Conservation (phyloP, 306 rosid species). For the Datisca glomerata region DNA sequence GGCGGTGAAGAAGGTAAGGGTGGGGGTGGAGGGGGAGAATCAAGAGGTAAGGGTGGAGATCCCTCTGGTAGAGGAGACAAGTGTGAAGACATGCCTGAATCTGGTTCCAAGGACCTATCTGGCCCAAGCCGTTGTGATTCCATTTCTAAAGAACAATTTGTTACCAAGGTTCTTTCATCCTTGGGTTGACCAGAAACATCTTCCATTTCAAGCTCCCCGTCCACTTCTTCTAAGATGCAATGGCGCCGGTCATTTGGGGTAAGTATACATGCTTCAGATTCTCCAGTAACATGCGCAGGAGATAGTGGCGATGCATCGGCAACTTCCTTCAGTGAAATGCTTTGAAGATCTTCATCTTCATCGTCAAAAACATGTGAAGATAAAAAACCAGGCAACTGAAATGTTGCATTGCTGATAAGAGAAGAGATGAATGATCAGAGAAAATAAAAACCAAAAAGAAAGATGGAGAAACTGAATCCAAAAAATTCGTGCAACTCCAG, state of each 20-base stretch:
- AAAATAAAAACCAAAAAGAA: conserved; percentile 3
- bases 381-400: conserved; percentile 86
- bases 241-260: conserved; percentile 93
- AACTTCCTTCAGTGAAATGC: conserved; percentile 37
- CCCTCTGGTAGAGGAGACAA: conserved; percentile 47
- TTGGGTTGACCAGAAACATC: conserved; percentile 86
- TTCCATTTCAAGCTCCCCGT: conserved; percentile 98
- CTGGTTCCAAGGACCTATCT: conserved; percentile 29
- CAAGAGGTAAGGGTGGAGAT: conserved; percentile 90
- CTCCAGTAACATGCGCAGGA: conserved; percentile 36
- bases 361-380: conserved; percentile 72
- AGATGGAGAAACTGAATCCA: conserved; percentile 3
- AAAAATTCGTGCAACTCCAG: neutral
- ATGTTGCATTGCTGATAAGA: conserved; percentile 92
- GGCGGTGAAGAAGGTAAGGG: conserved; percentile 96
- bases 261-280: conserved; percentile 48
- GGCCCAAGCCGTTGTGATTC: conserved; percentile 32
- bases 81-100: conserved; percentile 28
- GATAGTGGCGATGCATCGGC: conserved; percentile 37
- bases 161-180: conserved; percentile 46
- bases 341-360: conserved; percentile 60
- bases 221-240: conserved; percentile 91
- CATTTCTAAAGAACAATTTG: conserved; percentile 31
- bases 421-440: no score
- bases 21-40: conserved; percentile 88